Evolutionary conservation across 345 rosid species (phyloP).

Genomic region (Reutealis trisperma): DNA sequence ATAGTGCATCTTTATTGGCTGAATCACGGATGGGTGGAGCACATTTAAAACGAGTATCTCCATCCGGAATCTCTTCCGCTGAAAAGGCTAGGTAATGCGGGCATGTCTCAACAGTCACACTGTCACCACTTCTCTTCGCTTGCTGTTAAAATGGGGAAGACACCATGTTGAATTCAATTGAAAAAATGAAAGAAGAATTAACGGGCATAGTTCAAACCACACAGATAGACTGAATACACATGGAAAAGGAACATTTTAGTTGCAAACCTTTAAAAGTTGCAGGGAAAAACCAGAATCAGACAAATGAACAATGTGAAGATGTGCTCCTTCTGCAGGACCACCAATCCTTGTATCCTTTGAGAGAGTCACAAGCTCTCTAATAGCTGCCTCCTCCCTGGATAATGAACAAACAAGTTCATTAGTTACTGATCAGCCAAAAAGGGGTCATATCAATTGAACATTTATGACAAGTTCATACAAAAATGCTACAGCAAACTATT

Average conservation of each 20-base stretch:
- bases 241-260: not conserved
- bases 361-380: conserved; percentile 63
- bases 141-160: conserved; percentile 37
- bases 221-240: not conserved
- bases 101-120: conserved; percentile 87
- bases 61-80: conserved; percentile 84
- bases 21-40: conserved; percentile 88
- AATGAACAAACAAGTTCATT: conserved; percentile 6
- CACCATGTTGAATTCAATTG: not conserved
- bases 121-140: conserved; percentile 77
- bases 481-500: not conserved
- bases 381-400: conserved; percentile 91
- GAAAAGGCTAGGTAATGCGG: conserved; percentile 96
- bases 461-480: not conserved
- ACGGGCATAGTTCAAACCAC: not conserved
- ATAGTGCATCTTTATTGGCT: conserved; percentile 71
- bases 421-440: not conserved
- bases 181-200: not conserved
- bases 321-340: conserved; percentile 87
- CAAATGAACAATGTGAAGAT: conserved; percentile 91
- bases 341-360: conserved; percentile 68
- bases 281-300: conserved; percentile 83
- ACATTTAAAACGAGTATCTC: conserved; percentile 97
- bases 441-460: not conserved
- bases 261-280: conserved; percentile 68